phyloP scores from a whole-genome alignment of 768 basidiomycete genomes.

The Omphalotus guepiniiformis region DNA sequence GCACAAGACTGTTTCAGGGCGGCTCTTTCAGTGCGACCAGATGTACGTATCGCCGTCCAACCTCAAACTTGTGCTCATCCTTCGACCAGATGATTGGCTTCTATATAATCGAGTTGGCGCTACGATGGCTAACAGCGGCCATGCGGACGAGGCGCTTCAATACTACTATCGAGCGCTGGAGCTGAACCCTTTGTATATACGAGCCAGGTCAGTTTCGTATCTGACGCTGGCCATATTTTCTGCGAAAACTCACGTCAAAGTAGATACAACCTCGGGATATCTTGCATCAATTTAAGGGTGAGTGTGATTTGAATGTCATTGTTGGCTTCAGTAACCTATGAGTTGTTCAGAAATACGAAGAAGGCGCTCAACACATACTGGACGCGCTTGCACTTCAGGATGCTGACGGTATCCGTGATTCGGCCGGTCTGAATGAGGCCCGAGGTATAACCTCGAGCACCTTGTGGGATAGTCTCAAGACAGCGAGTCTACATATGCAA shows the following conservation, averaged over 20 bases:
- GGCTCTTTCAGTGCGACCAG: slow-evolving; percentile 82
- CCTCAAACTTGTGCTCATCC: slow-evolving; percentile 6
- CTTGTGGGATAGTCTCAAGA: slow-evolving; percentile 87
- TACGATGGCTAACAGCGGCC: slow-evolving; percentile 87
- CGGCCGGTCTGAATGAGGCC: slow-evolving; percentile 38
- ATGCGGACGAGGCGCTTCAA: slow-evolving; percentile 72
- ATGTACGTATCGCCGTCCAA: slow-evolving; percentile 43
- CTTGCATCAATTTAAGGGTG: slow-evolving; percentile 83
- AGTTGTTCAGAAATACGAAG: slow-evolving; percentile 68
- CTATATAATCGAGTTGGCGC: slow-evolving; percentile 93
- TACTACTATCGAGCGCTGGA: slow-evolving; percentile 87
- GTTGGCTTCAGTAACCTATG: slow-evolving; percentile 6
- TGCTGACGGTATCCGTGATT: slow-evolving; percentile 64
- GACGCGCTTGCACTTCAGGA: slow-evolving; percentile 90
- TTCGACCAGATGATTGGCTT: slow-evolving; percentile 73
- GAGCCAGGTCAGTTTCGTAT: slow-evolving; percentile 65
- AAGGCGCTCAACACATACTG: slow-evolving; percentile 82
- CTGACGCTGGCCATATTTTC: slow-evolving; percentile 1
- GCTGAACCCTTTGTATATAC: slow-evolving; percentile 85
- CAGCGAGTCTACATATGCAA: slow-evolving; percentile 76
- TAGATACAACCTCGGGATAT: slow-evolving; percentile 93
- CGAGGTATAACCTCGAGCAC: slow-evolving; percentile 73
- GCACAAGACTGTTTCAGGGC: slow-evolving; percentile 93
- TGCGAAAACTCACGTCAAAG: too few species aligned
- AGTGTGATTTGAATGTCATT: slow-evolving; percentile 22